phyloP scores from a whole-genome alignment of 2,329 filamentous ascomycete genomes.

The Cadophora malorum region DNA sequence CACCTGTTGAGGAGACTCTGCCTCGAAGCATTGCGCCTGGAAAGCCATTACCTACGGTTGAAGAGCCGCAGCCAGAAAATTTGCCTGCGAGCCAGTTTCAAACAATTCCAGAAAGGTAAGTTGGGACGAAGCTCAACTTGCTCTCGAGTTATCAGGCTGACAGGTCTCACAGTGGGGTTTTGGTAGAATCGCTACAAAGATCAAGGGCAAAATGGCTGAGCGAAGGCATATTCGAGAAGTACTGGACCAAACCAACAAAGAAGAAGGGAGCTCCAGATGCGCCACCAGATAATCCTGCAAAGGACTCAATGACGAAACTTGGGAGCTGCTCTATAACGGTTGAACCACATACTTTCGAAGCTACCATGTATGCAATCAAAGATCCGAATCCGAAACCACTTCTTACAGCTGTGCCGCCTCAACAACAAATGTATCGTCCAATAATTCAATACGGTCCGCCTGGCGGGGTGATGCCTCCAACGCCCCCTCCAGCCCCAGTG shows the following conservation, averaged over 20 bases:
- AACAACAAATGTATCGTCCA: conserved; percentile 53
- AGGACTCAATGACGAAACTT: conserved; percentile 75
- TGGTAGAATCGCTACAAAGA: conserved; percentile 74
- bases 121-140: background rate
- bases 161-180: conserved; percentile 64
- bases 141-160: conserved; percentile 19
- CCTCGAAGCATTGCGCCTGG: conserved; percentile 69
- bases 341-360: conserved; percentile 81
- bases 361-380: conserved; percentile 75
- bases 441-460: conserved; percentile 71
- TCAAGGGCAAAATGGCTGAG: conserved; percentile 77
- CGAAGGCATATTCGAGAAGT: conserved; percentile 77
- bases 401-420: conserved; percentile 42
- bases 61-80: conserved; percentile 68
- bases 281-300: conserved; percentile 66
- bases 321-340: conserved; percentile 77
- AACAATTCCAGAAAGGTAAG: conserved; percentile 73
- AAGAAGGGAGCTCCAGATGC: conserved; percentile 71
- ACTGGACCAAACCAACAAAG: conserved; percentile 77
- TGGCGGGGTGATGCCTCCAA: conserved; percentile 65
- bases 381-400: conserved; percentile 60
- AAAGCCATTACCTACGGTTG: conserved; percentile 74
- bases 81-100: conserved; percentile 73
- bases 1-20: conserved; percentile 51
- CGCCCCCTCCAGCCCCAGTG: conserved; percentile 46